Evolutionary conservation across 164 flowering plant genomes (phyloP).

Genomic region (Paratinospora sagittata): DNA sequence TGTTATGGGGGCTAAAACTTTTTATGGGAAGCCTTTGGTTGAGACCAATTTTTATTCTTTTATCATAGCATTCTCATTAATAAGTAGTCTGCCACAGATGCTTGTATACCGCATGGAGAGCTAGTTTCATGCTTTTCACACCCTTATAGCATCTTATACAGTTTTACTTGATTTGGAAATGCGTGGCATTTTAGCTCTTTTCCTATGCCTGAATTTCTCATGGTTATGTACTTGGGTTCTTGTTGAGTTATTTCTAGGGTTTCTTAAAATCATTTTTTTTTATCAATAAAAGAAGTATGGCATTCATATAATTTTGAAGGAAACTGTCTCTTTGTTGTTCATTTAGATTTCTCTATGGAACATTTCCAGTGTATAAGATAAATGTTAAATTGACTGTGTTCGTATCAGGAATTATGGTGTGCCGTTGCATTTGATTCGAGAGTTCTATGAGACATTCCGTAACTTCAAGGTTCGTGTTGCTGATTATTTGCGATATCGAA

Average conservation of each 20-base stretch:
- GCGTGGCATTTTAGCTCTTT: not conserved
- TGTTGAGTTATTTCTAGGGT: not conserved
- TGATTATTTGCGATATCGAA: conserved; percentile 92
- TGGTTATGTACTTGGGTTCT: not conserved
- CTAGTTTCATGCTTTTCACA: not conserved
- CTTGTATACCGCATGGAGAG: not conserved
- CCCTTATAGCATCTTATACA: not conserved
- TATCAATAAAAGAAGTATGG: not conserved
- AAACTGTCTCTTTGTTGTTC: not conserved
- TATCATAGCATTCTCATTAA: not conserved
- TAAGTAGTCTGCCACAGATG: not conserved
- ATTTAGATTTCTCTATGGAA: not conserved
- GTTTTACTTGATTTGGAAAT: too few species aligned
- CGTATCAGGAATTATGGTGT: conserved; percentile 83
- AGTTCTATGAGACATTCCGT: conserved; percentile 92
- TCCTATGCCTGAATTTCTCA: too few species aligned
- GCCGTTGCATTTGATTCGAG: conserved; percentile 90
- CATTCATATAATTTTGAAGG: not conserved
- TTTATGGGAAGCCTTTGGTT: not conserved
- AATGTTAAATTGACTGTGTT: conserved; percentile 8
- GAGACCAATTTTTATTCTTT: not conserved
- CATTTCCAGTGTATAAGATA: not conserved
- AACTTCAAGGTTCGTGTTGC: conserved; percentile 91
- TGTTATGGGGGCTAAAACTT: not conserved
- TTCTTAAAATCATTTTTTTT: not conserved